phyloP scores from a whole-genome alignment of 1,284 basidiomycete genomes.

The Tilletia walkeri region DNA sequence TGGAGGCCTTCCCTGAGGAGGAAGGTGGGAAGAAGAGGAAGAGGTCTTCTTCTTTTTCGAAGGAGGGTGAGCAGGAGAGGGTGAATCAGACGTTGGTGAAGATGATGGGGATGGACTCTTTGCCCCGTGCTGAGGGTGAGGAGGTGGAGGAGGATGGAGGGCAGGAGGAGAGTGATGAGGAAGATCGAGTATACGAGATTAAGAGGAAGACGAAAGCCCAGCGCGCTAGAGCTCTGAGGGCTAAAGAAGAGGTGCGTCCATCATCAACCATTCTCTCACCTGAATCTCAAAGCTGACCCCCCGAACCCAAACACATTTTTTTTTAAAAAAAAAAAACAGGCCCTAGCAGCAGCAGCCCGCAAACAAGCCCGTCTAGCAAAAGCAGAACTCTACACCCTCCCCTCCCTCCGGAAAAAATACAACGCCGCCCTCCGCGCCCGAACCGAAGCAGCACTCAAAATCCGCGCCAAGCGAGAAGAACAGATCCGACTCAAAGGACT shows the following conservation, averaged over 20 bases:
- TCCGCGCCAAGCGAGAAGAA: slow-evolving; percentile 28
- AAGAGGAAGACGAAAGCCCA: slow-evolving; percentile 43
- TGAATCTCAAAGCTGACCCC: neutral
- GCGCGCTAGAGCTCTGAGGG: slow-evolving; percentile 26
- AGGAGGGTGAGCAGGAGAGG: slow-evolving; percentile 1
- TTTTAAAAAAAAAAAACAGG: slow-evolving; percentile 9
- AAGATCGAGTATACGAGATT: slow-evolving; percentile 21
- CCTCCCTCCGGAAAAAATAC: slow-evolving; percentile 24
- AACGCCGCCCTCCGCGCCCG: slow-evolving; percentile 24
- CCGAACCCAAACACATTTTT: too few species aligned
- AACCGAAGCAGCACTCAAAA: slow-evolving; percentile 26
- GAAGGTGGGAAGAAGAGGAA: slow-evolving; percentile 28
- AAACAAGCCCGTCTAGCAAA: slow-evolving; percentile 33
- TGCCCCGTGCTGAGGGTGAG: slow-evolving; percentile 26
- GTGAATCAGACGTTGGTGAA: neutral
- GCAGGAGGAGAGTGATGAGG: slow-evolving; percentile 24
- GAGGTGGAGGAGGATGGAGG: slow-evolving; percentile 17
- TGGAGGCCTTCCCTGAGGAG: slow-evolving; percentile 26
- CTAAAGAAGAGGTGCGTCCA: slow-evolving; percentile 29
- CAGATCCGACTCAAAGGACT: slow-evolving; percentile 30
- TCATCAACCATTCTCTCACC: neutral
- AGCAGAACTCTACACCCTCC: slow-evolving; percentile 32
- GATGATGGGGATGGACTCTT: neutral
- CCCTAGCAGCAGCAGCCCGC: slow-evolving; percentile 24
- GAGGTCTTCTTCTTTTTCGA: neutral